Percentiles rank a stretch among this genome's conserved stretches.
phyloP scores from a whole-genome alignment of 108 stramenopile species.

The Cyclotella kingstonii region DNA sequence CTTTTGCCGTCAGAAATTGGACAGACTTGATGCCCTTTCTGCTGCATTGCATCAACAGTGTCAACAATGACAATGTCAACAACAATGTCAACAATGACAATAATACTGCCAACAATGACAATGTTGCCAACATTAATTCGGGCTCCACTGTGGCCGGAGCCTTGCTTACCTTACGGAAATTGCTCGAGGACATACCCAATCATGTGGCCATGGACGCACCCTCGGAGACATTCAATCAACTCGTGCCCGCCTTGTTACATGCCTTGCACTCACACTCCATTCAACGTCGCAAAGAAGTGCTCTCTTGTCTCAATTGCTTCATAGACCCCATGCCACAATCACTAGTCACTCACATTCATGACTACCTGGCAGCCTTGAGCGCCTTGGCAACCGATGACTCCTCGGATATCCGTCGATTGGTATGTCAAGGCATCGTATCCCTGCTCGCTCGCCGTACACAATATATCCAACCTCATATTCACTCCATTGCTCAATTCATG shows the following conservation, averaged over 20 bases:
- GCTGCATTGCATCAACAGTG: conserved; percentile 25
- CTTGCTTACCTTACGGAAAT: conserved; percentile 63
- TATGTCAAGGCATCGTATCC: conserved; percentile 85
- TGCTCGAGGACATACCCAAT: conserved; percentile 80
- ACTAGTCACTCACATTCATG: conserved; percentile 75
- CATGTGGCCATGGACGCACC: conserved; percentile 27
- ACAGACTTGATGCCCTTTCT: conserved; percentile 35
- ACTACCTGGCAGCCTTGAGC: conserved; percentile 68
- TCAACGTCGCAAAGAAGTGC: conserved; percentile 40
- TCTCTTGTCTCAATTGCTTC: conserved; percentile 61
- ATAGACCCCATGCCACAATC: conserved; percentile 61
- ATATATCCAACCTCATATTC: conserved; percentile 71
- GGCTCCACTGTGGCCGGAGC: conserved; percentile 51
- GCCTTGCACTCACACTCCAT: conserved; percentile 38
- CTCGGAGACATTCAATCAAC: conserved; percentile 52
- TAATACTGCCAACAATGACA: too few species aligned
- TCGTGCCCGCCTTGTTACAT: conserved; percentile 60
- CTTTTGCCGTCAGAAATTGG: conserved; percentile 23
- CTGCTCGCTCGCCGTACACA: conserved; percentile 61
- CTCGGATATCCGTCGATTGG: conserved; percentile 66
- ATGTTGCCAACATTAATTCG: too few species aligned
- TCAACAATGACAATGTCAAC: conserved; percentile 5
- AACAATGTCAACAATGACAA: conserved; percentile 18
- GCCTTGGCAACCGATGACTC: conserved; percentile 64
- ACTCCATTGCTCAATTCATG: conserved; percentile 80